Evolutionary conservation across 805 yeast genomes (phyloP), one percentile per base, ranked within the genome.

Genomic region (Ogataea glucozyma): DNA sequence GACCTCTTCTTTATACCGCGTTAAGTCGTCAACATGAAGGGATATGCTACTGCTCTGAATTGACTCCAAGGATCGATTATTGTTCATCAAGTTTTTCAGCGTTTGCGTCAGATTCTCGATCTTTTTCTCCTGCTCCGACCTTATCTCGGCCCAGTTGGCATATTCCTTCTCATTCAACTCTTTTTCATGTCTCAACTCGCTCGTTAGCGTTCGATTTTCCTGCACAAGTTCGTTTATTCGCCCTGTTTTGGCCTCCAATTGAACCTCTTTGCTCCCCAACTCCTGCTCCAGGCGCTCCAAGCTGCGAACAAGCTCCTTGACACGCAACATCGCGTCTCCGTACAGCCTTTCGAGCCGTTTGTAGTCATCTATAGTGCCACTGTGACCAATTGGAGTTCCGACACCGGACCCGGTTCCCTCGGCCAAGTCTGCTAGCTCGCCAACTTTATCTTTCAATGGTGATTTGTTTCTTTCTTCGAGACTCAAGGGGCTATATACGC

Each of bases 231-330:
- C 64, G 40, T 58, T 56, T 8, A 66, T 54, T 38, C 56, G 48
- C 11, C 42, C 48, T 3, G 56, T 48, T 30, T 58, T 58, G 9
- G 38, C 17, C 16, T 58, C 50, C 8, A 62, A 23, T 19, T 57
- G 58, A 33, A 52, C 51, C 33, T 64, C 67, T 38, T 61, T 65
- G 9, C 41, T 16, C 19, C 48, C 38, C 5, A 71, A 34, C 26
- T 67, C 73, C 26, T 49, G 34, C 38, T 67, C 70, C 10, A 66
- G 48, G 35, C 60, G 53, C 42, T 69, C 72, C 41, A 60, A 58
- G 31, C 69, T 72, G n/a, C 56, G 55, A 11, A 55, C 48, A 3
- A 63, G 48, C 17, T 58, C 57, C 35, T 64, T 63, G 14, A 59
- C 57, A 9, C 55, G 50, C 10, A 63, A 51, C 26, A 58, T 42